phyloP scores from a whole-genome alignment of 208 protist genomes.

The Spongospora subterranea region DNA sequence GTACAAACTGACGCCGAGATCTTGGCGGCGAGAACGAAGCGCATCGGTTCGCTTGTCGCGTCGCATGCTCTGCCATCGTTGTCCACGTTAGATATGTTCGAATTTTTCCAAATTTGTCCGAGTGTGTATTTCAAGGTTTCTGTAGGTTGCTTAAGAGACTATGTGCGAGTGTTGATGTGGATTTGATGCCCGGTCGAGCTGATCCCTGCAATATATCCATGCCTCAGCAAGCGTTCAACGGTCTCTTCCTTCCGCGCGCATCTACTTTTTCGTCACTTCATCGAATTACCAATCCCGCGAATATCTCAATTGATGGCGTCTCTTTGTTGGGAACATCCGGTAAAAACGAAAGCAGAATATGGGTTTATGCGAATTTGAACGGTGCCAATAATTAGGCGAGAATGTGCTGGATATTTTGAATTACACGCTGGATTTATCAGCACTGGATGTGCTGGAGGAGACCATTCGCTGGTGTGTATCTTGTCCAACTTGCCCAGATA shows the following conservation, averaged over 20 bases:
- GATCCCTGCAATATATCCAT: slow-evolving; percentile 17
- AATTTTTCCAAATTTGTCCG: background rate
- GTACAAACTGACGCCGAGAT: background rate
- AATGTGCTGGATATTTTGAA: slow-evolving; percentile 12
- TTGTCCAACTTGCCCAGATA: slow-evolving; percentile 42
- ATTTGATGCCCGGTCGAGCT: slow-evolving; percentile 15
- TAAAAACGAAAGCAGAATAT: background rate
- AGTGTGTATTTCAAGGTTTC: background rate
- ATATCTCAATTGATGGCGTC: slow-evolving; percentile 37
- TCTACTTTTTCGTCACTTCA: background rate
- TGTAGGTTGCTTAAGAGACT: background rate
- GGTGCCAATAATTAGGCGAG: background rate
- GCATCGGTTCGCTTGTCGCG: background rate
- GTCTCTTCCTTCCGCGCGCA: slow-evolving; percentile 6
- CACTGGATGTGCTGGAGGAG: slow-evolving; percentile 7
- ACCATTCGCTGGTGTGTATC: background rate
- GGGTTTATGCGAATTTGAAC: background rate
- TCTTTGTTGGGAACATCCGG: background rate
- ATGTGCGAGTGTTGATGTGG: slow-evolving; percentile 43
- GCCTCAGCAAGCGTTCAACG: slow-evolving; percentile 30
- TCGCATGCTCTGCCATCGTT: background rate
- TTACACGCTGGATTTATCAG: background rate
- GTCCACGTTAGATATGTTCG: slow-evolving; percentile 1
- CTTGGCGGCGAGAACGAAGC: background rate
- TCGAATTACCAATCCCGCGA: slow-evolving; percentile 1